Conservation (phyloP, 495 filamentous ascomycete species). For the Chaetomium cochliodes region DNA sequence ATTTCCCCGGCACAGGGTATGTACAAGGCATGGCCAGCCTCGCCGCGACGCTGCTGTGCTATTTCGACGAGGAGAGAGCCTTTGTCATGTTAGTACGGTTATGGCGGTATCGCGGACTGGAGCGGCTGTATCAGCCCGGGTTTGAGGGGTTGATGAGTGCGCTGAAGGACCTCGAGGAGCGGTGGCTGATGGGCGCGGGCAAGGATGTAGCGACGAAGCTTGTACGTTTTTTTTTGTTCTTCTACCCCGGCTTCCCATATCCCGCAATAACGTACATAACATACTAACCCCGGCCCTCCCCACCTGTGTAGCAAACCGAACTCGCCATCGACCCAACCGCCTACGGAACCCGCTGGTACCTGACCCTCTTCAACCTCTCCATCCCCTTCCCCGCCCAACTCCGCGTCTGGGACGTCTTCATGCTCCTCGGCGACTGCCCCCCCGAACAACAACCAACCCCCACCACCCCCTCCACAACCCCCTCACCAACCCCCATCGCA, state of each 20-base stretch:
- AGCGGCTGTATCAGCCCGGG: slow-evolving; percentile 76
- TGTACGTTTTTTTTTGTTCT: slow-evolving; percentile 52
- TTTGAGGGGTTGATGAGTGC: slow-evolving; percentile 87
- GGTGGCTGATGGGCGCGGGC: slow-evolving; percentile 72
- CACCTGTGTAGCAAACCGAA: slow-evolving; percentile 60
- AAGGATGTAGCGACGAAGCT: slow-evolving; percentile 74
- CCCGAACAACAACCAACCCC: slow-evolving; percentile 21
- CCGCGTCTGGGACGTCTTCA: slow-evolving; percentile 98
- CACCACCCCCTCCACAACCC: background rate
- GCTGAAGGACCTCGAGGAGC: slow-evolving; percentile 79
- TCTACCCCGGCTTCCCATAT: background rate
- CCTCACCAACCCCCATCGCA: background rate
- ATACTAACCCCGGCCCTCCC: slow-evolving; percentile 10
- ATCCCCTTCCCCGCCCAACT: slow-evolving; percentile 96
- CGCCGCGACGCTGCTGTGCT: slow-evolving; percentile 89
- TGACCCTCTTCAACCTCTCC: slow-evolving; percentile 96
- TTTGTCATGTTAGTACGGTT: slow-evolving; percentile 95
- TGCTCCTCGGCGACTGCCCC: slow-evolving; percentile 80
- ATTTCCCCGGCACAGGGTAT: slow-evolving; percentile 89
- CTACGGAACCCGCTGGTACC: slow-evolving; percentile 95
- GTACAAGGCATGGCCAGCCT: slow-evolving; percentile 98
- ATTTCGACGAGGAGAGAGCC: slow-evolving; percentile 90
- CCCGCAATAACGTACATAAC: background rate
- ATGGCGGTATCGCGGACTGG: slow-evolving; percentile 85
- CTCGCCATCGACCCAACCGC: slow-evolving; percentile 81